These are phyloP conservation scores for Zoysia pacifica DNA, from an alignment of 176 grass and related monocot species.

Conservation along the genomic window DNA sequence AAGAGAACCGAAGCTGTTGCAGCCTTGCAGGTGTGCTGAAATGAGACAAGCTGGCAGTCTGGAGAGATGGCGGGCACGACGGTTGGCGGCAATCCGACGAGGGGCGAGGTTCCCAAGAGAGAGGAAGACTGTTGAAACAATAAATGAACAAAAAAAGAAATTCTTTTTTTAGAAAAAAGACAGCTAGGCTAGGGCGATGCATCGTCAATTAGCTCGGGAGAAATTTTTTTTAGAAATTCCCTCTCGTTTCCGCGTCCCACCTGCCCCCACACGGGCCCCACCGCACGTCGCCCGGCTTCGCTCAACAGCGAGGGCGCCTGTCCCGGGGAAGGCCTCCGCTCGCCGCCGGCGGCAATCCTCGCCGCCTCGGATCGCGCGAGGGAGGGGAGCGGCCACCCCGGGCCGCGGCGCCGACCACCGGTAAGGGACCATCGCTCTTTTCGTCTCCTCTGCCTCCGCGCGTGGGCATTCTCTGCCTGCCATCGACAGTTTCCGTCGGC, in stretches of 20 bases:
- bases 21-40: background rate
- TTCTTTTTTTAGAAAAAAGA: background rate
- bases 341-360: constrained; percentile 30
- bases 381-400: background rate
- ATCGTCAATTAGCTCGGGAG: constrained; percentile 30
- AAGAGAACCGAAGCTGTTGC: background rate
- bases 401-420: too few relatives aligned
- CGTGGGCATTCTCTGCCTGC: background rate
- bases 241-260: constrained; percentile 41
- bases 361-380: background rate
- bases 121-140: background rate
- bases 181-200: constrained; percentile 28
- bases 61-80: constrained; percentile 44
- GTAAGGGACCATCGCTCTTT: too few relatives aligned
- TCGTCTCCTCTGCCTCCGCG: background rate
- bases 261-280: constrained; percentile 44
- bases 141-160: background rate
- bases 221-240: constrained; percentile 28
- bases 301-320: background rate
- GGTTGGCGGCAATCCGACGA: constrained; percentile 32
- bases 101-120: constrained; percentile 24
- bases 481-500: background rate
- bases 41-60: background rate
- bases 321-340: background rate
- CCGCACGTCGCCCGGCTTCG: constrained; percentile 36